Conservation (phyloP, 345 rosid species). For the Schrenkiella parvula region DNA sequence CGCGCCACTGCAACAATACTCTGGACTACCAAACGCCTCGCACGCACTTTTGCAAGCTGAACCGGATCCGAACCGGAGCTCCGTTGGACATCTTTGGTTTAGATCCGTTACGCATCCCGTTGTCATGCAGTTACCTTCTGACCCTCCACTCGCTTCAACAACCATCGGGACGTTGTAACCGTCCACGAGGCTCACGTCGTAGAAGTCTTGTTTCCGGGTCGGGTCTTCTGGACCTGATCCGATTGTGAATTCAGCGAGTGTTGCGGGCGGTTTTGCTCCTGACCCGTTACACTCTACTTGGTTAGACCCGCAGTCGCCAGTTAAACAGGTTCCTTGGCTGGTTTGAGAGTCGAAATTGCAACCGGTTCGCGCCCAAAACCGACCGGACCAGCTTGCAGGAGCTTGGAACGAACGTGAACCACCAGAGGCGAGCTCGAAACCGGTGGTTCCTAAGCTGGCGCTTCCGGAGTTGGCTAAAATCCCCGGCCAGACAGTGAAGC, state of each 20-base stretch:
- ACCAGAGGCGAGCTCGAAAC: conserved; percentile 50
- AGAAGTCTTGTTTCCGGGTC: conserved; percentile 49
- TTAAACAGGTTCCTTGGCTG: conserved; percentile 49
- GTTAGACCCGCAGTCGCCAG: conserved; percentile 71
- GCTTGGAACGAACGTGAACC: conserved; percentile 47
- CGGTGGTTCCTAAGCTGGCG: conserved; percentile 43
- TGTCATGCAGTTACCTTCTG: conserved; percentile 46
- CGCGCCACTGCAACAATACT: conserved; percentile 68
- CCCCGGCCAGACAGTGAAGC: conserved; percentile 71
- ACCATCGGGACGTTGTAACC: conserved; percentile 41
- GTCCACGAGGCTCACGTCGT: conserved; percentile 23
- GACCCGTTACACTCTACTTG: conserved; percentile 59
- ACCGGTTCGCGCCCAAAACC: conserved; percentile 68
- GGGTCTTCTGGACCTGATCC: conserved; percentile 52
- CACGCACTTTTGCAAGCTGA: conserved; percentile 73
- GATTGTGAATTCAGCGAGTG: conserved; percentile 64
- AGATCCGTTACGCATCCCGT: conserved; percentile 63
- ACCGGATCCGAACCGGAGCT: conserved; percentile 39
- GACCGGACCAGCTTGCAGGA: conserved; percentile 66
- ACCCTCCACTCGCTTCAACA: conserved; percentile 54
- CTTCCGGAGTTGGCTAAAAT: conserved; percentile 49
- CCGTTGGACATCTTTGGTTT: conserved; percentile 60
- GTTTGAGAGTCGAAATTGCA: conserved; percentile 46
- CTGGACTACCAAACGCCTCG: conserved; percentile 61
- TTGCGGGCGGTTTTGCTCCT: conserved; percentile 61